Percentiles rank a stretch among this genome's conserved stretches.
Evolutionary conservation across 495 filamentous ascomycete genomes (phyloP).

Genomic region (Neurospora sp.): DNA sequence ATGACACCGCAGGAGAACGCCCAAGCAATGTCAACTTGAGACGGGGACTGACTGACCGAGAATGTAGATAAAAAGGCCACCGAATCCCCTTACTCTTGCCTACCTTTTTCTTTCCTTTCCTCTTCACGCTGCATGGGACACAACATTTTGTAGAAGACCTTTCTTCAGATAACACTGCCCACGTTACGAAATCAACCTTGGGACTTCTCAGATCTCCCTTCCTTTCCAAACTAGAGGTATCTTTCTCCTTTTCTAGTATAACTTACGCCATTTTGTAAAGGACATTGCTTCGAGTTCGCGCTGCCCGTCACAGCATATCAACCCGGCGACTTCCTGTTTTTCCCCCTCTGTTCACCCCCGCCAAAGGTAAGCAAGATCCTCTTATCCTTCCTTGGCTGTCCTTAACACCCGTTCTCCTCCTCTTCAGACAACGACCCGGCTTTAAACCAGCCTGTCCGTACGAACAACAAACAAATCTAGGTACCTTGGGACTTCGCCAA

Average conservation of each 20-base stretch:
- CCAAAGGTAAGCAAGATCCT: not conserved
- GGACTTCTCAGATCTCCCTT: no score
- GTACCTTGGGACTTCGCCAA: not conserved
- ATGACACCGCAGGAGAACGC: not conserved
- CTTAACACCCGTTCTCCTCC: not conserved
- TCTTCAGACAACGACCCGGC: not conserved
- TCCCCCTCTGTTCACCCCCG: not conserved
- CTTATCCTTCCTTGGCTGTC: not conserved
- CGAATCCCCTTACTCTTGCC: not conserved
- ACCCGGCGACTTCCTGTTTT: not conserved
- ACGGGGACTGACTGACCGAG: not conserved
- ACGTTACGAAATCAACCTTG: not conserved
- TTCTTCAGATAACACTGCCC: not conserved
- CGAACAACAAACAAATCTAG: not conserved
- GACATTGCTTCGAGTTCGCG: not conserved
- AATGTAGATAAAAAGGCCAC: rapidly evolving
- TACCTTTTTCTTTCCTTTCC: not conserved
- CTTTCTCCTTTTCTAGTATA: no score
- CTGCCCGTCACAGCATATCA: not conserved
- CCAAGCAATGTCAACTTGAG: not conserved
- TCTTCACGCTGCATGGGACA: not conserved
- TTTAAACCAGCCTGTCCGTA: not conserved
- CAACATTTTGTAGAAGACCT: not conserved
- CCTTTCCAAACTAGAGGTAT: no score
- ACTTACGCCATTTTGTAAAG: not conserved